Evolutionary conservation across 495 filamentous ascomycete species (phyloP).

Genomic region (Podospora appendiculata): DNA sequence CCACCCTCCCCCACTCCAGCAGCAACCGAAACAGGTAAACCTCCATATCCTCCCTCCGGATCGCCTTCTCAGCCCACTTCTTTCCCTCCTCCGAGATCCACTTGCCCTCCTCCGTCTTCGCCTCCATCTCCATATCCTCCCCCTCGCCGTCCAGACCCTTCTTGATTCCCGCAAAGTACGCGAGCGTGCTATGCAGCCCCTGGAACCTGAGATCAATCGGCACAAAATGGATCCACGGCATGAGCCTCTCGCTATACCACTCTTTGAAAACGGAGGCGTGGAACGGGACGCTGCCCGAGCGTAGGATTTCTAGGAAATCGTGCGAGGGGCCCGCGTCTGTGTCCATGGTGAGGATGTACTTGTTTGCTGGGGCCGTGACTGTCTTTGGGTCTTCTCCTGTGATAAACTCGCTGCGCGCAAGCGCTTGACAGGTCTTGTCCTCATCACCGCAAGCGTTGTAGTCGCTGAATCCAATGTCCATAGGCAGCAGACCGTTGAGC

Average conservation of each 20-base stretch:
- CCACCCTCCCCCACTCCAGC: constrained; percentile 65
- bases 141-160: not conserved
- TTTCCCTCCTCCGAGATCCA: constrained; percentile 61
- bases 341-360: constrained; percentile 61
- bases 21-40: constrained; percentile 74
- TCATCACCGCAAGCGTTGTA: constrained; percentile 35
- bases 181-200: constrained; percentile 54
- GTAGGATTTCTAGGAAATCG: constrained; percentile 55
- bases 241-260: constrained; percentile 66
- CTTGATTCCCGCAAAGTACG: constrained; percentile 48
- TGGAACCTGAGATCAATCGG: constrained; percentile 64
- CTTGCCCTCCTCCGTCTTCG: constrained; percentile 36
- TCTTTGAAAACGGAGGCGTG: constrained; percentile 58
- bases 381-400: constrained; percentile 25
- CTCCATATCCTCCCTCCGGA: constrained; percentile 76
- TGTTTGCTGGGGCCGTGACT: constrained; percentile 19
- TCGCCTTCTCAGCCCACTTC: constrained; percentile 54
- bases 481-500: constrained; percentile 28
- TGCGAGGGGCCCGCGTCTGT: constrained; percentile 61
- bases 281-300: constrained; percentile 57
- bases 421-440: constrained; percentile 3
- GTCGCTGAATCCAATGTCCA: constrained; percentile 40
- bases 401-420: not conserved
- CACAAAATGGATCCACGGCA: constrained; percentile 72
- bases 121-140: constrained; percentile 36